Percentiles rank a stretch among this genome's conserved stretches.
Evolutionary conservation across 2,329 filamentous ascomycete species (phyloP).

Genomic region (Cladorrhinum sp.): DNA sequence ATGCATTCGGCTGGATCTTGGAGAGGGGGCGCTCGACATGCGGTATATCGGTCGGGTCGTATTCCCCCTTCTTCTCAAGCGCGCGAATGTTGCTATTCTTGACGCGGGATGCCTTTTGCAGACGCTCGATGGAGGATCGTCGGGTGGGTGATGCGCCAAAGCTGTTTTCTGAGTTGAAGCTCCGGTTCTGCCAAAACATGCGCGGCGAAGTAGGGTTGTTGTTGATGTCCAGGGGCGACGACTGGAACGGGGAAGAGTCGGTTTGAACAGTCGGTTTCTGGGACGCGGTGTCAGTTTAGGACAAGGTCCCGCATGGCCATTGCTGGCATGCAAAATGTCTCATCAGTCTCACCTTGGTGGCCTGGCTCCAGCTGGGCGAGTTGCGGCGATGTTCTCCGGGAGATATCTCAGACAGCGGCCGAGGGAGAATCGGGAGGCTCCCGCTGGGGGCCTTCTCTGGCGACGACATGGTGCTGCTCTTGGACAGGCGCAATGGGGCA

Average conservation of each 20-base stretch:
- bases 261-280: constrained; percentile 63
- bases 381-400: constrained; percentile 83
- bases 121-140: constrained; percentile 88
- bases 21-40: constrained; percentile 79
- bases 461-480: constrained; percentile 57
- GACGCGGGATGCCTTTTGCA: constrained; percentile 91
- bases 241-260: constrained; percentile 81
- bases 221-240: constrained; percentile 67
- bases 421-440: constrained; percentile 43
- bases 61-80: constrained; percentile 86
- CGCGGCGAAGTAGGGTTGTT: constrained; percentile 64
- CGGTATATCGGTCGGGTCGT: constrained; percentile 76
- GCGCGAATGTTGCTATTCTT: constrained; percentile 98
- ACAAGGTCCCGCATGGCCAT: constrained; percentile 17
- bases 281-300: constrained; percentile 11
- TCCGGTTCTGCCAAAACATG: constrained; percentile 83
- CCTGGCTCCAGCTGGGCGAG: constrained; percentile 84
- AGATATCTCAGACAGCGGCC: constrained; percentile 85
- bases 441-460: constrained; percentile 61
- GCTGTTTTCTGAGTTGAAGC: constrained; percentile 71
- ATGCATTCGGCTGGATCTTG: constrained; percentile 70
- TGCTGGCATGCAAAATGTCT: constrained; percentile 25
- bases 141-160: constrained; percentile 67
- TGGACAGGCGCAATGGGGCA: constrained; percentile 76
- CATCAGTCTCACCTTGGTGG: constrained; percentile 69